These are phyloP conservation scores for Sugiyamaella lignohabitans DNA, from an alignment of 805 yeast genomes.

Conservation along the genomic window DNA sequence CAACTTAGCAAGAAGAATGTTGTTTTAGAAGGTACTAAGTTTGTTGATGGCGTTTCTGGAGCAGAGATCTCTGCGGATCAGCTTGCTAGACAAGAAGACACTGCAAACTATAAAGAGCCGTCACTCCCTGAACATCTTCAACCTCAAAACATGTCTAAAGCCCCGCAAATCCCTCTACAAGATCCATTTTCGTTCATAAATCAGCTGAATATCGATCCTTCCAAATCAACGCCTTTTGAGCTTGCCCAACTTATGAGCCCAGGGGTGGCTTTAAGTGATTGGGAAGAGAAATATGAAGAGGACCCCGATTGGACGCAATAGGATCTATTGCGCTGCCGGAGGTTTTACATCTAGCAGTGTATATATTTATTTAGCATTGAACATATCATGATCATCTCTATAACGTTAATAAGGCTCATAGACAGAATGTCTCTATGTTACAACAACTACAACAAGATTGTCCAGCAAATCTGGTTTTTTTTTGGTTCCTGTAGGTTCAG, in stretches of 20 bases:
- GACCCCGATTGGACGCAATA: neutral
- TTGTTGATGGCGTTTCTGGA: conserved; percentile 20
- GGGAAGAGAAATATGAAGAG: conserved; percentile 19
- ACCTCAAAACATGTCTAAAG: neutral
- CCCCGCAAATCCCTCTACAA: conserved; percentile 9
- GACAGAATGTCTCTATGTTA: too few species aligned
- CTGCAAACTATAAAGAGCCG: conserved; percentile 7
- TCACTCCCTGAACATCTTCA: neutral
- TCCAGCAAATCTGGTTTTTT: too few species aligned
- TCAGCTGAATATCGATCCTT: conserved; percentile 6
- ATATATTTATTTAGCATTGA: too few species aligned
- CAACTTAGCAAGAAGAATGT: conserved; percentile 22
- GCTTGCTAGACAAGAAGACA: conserved; percentile 4
- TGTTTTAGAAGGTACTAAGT: conserved; percentile 21
- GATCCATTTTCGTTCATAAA: conserved; percentile 20
- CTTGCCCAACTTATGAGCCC: conserved; percentile 18
- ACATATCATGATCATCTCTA: too few species aligned
- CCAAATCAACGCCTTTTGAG: conserved; percentile 17
- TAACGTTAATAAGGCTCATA: too few species aligned
- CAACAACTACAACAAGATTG: too few species aligned
- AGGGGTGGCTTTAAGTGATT: conserved; percentile 13
- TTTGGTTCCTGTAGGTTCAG: too few species aligned
- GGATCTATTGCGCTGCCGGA: neutral
- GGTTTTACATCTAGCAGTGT: neutral
- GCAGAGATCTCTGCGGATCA: conserved; percentile 13